These are phyloP conservation scores for Colletotrichum lini DNA, from an alignment of 2,329 filamentous ascomycete species.

Conservation along the genomic window DNA sequence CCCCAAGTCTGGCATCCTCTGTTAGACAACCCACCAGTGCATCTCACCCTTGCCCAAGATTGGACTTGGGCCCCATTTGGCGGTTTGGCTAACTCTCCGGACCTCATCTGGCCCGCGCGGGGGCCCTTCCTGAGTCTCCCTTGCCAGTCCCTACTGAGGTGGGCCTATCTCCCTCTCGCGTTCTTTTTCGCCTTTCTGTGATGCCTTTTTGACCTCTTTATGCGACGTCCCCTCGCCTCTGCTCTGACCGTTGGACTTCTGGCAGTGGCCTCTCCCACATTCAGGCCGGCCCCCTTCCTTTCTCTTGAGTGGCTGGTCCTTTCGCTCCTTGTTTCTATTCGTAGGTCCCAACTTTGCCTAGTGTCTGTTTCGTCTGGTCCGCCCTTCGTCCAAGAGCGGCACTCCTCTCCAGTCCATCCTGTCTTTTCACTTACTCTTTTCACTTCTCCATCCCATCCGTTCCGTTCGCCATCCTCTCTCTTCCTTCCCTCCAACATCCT, in stretches of 20 bases:
- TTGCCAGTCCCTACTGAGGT: constrained; percentile 38
- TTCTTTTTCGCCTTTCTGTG: constrained; percentile 21
- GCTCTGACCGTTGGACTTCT: constrained; percentile 12
- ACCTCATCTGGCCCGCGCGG: constrained; percentile 50
- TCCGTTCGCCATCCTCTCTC: constrained; percentile 32
- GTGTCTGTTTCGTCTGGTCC: constrained; percentile 62
- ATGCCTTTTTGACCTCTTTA: constrained; percentile 39
- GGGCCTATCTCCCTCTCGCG: constrained; percentile 30
- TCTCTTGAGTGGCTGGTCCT: constrained; percentile 50
- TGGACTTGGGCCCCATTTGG: constrained; percentile 45
- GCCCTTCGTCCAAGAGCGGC: constrained; percentile 47
- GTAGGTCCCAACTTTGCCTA: constrained; percentile 49
- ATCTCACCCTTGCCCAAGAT: constrained; percentile 36
- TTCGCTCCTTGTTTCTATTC: constrained; percentile 53
- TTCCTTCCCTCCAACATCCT: constrained; percentile 43
- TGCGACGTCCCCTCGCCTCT: constrained; percentile 35
- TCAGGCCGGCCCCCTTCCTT: constrained; percentile 43
- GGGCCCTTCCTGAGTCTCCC: constrained; percentile 45
- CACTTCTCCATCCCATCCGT: constrained; percentile 45
- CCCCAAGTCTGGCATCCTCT: neutral
- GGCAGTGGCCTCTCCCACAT: constrained; percentile 32
- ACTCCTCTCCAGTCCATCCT: constrained; percentile 34
- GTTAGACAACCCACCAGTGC: constrained; percentile 25
- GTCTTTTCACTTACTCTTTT: constrained; percentile 46
- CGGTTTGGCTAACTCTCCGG: constrained; percentile 49